phyloP scores from a whole-genome alignment of 495 filamentous ascomycete species.

The Patellaria atrata region DNA sequence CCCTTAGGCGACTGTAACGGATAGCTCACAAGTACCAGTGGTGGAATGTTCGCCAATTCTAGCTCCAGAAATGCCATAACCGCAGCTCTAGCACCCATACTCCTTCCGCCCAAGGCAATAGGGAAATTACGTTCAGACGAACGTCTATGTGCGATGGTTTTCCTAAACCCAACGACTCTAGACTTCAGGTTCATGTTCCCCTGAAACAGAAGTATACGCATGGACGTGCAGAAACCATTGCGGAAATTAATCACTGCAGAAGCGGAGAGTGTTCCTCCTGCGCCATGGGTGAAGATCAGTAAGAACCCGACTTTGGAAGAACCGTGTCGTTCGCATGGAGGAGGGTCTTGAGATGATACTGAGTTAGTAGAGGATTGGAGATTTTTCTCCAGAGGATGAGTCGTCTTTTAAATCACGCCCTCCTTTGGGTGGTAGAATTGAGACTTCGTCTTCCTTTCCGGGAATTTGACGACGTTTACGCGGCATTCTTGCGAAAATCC shows the following conservation, averaged over 20 bases:
- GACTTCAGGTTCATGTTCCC: constrained; percentile 27
- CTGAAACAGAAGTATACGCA: constrained; percentile 24
- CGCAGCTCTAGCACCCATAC: constrained; percentile 32
- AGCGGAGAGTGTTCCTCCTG: constrained; percentile 24
- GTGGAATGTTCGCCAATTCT: too few species aligned
- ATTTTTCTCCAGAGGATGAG: too few species aligned
- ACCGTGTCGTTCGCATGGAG: constrained; percentile 6
- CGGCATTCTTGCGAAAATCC: too few species aligned
- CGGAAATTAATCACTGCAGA: constrained; percentile 24
- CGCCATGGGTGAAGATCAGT: constrained; percentile 32
- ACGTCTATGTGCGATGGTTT: constrained; percentile 13
- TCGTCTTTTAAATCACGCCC: too few species aligned
- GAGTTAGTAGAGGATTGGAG: too few species aligned
- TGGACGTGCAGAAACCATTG: constrained; percentile 18
- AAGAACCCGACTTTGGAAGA: neutral
- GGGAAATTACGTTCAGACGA: neutral
- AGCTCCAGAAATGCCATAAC: constrained; percentile 22
- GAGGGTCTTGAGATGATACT: too few species aligned
- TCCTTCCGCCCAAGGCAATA: constrained; percentile 24
- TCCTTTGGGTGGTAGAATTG: too few species aligned
- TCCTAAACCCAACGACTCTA: constrained; percentile 22
- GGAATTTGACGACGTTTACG: too few species aligned
- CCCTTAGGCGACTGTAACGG: constrained; percentile 23
- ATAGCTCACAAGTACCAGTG: constrained; percentile 27
- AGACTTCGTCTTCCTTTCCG: too few species aligned